A percentile compares a stretch with the other conserved stretches of the same genome.
Evolutionary conservation across 2,329 filamentous ascomycete genomes (phyloP).

Genomic region (Colletotrichum sp.): DNA sequence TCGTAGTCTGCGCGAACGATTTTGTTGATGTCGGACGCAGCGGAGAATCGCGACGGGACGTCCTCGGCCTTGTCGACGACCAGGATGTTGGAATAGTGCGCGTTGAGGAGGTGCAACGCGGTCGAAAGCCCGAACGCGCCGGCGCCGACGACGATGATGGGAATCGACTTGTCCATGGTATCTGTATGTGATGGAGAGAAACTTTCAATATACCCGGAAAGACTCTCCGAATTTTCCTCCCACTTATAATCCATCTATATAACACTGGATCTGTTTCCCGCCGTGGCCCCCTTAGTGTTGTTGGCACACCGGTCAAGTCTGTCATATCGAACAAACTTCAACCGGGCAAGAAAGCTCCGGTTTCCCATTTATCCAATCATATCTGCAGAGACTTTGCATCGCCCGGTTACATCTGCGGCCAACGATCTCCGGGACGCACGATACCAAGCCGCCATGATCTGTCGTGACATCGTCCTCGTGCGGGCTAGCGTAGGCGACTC

Average conservation of each 20-base stretch:
- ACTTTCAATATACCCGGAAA: not conserved
- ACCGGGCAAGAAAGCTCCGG: not conserved
- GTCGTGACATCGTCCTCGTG: not conserved
- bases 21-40: constrained; percentile 66
- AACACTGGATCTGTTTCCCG: not conserved
- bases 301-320: not conserved
- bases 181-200: not conserved
- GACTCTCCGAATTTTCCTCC: not conserved
- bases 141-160: constrained; percentile 44
- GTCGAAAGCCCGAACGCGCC: constrained; percentile 58
- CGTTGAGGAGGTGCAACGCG: constrained; percentile 47
- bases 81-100: constrained; percentile 50
- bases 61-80: constrained; percentile 46
- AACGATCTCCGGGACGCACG: not conserved
- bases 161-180: not conserved
- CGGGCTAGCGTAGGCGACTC: not conserved
- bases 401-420: not conserved
- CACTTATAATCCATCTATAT: not conserved
- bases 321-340: not conserved
- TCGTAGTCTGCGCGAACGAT: constrained; percentile 65
- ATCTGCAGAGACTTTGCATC: not conserved
- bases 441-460: not conserved
- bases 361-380: not conserved
- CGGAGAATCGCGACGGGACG: constrained; percentile 52
- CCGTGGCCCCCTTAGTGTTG: not conserved